Base-by-base conservation (phyloP, 768 basidiomycete genomes). In the Megacollybia marginata region DNA sequence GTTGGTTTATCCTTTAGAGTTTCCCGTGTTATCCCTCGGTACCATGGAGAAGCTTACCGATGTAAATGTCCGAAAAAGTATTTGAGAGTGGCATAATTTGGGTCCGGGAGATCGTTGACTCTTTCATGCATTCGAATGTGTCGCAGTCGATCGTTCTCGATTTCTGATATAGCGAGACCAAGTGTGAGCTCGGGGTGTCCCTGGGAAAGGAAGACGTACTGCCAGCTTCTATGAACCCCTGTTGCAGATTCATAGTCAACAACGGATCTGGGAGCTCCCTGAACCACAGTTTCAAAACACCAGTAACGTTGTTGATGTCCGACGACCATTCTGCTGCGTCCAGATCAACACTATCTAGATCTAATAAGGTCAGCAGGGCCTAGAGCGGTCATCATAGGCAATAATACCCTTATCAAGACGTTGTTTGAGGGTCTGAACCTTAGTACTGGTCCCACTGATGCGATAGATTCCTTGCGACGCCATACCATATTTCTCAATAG, bases 21-120 rank as follows among this genome's bases (percentile, higher is more conserved):
- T 45, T 44, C 46, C 35, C 40, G 31, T 28, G 42, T 48, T 19
- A 53, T 5, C 23, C 34, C 43, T 13, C 45, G 18, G 12, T 15
- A 31, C 16, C 28, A 32, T 9, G 40, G 40, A 51, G 50, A 31
- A 16, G 44, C 80, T 50, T 56, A 95, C 94, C 78, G 82, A 68
- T 97, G 78, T 53, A 99, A 71, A 69, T 99, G 96, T 11, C 90
- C 92, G 74, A 99, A 75, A 65, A 98, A 88, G 65, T 79, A 96
- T 63, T 98, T 97, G 46, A 98, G 74, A 1, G 95, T 95, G 1
- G 96, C 91, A 60, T 99, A 99, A 66, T 98, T 97, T n/a, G 96
- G 80, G 68, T 99, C 96, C 11, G 96, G 95, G 48, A 99, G 76
- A 56, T 97, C 95, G 59, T 99, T 99, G 43, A 99, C 93, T 43